Evolutionary conservation across 257 asterid species (phyloP), one percentile per base, ranked within the genome.

Genomic region (Solanum bulbocastanum): DNA sequence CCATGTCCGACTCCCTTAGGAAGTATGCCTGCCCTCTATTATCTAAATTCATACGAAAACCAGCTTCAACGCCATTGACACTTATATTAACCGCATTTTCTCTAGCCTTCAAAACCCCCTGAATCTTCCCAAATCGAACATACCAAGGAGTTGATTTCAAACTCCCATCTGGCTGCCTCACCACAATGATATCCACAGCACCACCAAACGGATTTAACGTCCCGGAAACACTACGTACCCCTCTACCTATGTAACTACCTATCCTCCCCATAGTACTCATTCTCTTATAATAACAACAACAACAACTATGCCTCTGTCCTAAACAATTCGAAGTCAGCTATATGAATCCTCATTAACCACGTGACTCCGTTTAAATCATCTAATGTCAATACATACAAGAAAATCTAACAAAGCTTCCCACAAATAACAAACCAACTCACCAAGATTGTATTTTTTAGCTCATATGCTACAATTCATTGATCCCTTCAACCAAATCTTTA

Each of bases 231-330:
- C 83, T 68, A 83, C 75, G 73, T n/a, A 87, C 87, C 15, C 91
- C 52, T 73, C 58, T 58, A 88, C 94, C 90, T 12, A 95, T 92
- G 88, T 91, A 94, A 90, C 95, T 90, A 89, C 98, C 95, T 86
- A 95, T 27, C 89, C 90, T 93, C 92, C 96, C 97, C 90, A 95
- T 94, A 78, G 95, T 94, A 91, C 93, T 93, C 98, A 94, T 90
- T 91, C 88, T 73, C 83, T 79, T 20, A 56, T 20, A 52, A 52
- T 23, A 56, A 36, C 56, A 13, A 52, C 62, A 56, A 36, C 56
- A 13, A 44, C 39, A 44, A 25, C n/a, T 79, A 79, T 2, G 39
- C n/a, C 8, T 27, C 8, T 4, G 66, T 44, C 9, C 5, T 10
- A 5, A n/a, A 39, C 14, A 76, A 76, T 52, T 25, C 20, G 3